Percentiles rank a stretch among this genome's conserved stretches.
Conservation (phyloP, 1,139 yeast genomes). For the Kurtzmaniella quercitrusa region DNA sequence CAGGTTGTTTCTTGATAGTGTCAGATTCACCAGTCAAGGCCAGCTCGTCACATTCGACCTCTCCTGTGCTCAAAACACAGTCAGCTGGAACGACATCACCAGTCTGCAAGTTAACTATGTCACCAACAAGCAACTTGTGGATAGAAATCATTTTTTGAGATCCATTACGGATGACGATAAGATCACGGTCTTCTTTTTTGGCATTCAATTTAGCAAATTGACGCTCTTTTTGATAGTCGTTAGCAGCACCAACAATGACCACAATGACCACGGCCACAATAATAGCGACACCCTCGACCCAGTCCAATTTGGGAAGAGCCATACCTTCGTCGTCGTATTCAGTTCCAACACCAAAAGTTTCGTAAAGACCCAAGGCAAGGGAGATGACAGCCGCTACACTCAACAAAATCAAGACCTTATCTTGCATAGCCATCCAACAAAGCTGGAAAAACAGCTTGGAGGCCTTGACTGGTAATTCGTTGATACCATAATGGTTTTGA, state of each 20-base stretch:
- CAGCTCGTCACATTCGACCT: slow-evolving; percentile 86
- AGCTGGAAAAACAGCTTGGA: slow-evolving; percentile 65
- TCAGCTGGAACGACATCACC: slow-evolving; percentile 96
- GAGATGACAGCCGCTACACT: slow-evolving; percentile 86
- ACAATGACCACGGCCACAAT: slow-evolving; percentile 88
- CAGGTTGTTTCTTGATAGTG: slow-evolving; percentile 66
- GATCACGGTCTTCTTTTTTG: slow-evolving; percentile 79
- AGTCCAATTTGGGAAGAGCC: slow-evolving; percentile 75
- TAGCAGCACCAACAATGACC: slow-evolving; percentile 87
- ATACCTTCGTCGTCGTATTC: slow-evolving; percentile 75
- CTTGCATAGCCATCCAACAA: slow-evolving; percentile 83
- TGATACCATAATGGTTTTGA: slow-evolving; percentile 54
- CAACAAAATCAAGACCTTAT: slow-evolving; percentile 81
- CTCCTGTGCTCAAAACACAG: slow-evolving; percentile 70
- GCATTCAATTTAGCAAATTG: slow-evolving; percentile 87
- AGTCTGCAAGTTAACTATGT: slow-evolving; percentile 74
- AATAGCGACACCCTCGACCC: slow-evolving; percentile 99
- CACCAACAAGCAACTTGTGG: slow-evolving; percentile 82
- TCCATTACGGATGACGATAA: slow-evolving; percentile 75
- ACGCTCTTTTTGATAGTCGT: slow-evolving; percentile 93
- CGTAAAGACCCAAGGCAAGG: slow-evolving; percentile 85
- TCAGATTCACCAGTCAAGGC: slow-evolving; percentile 92
- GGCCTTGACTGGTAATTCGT: slow-evolving; percentile 64
- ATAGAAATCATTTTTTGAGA: slow-evolving; percentile 66
- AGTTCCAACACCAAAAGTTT: slow-evolving; percentile 82